A percentile compares a stretch with the other conserved stretches of the same genome.
Conservation (phyloP, 768 basidiomycete species). For the Hortiboletus flavorubellus region DNA sequence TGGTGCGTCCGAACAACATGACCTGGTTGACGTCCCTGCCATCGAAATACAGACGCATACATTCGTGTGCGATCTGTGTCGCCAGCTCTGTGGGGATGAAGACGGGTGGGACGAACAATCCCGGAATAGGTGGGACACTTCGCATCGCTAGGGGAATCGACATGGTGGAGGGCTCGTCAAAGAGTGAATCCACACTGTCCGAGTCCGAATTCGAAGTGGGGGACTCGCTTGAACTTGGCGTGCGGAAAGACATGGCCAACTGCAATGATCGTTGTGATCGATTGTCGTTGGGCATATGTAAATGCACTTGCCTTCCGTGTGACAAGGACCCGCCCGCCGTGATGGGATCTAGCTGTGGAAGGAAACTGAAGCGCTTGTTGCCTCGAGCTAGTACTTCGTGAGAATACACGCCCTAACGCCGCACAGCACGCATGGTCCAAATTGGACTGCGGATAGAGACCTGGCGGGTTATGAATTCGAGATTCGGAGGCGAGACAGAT, state of each 20-base stretch:
- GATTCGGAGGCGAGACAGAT: background rate
- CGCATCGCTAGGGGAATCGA: constrained; percentile 27
- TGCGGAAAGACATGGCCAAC: constrained; percentile 6
- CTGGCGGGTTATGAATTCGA: background rate
- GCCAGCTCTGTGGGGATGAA: constrained; percentile 51
- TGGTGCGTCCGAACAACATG: constrained; percentile 74
- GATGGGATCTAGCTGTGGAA: constrained; percentile 4
- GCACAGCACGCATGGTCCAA: background rate
- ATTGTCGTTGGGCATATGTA: background rate
- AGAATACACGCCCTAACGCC: constrained; percentile 15
- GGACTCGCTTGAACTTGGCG: background rate
- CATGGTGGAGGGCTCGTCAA: constrained; percentile 39
- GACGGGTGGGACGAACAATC: constrained; percentile 57
- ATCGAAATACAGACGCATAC: constrained; percentile 56
- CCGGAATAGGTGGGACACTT: constrained; percentile 55
- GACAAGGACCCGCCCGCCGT: background rate
- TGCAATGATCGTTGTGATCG: constrained; percentile 1
- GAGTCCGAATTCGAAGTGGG: constrained; percentile 11
- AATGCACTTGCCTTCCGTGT: constrained; percentile 6
- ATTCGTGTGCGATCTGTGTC: constrained; percentile 45
- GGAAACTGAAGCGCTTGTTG: background rate
- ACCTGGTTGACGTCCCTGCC: constrained; percentile 62
- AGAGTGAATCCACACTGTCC: constrained; percentile 43
- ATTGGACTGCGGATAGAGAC: background rate
- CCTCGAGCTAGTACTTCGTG: constrained; percentile 10